Conservation (phyloP, 108 stramenopile genomes). For the Fragilaria crotonensis region DNA sequence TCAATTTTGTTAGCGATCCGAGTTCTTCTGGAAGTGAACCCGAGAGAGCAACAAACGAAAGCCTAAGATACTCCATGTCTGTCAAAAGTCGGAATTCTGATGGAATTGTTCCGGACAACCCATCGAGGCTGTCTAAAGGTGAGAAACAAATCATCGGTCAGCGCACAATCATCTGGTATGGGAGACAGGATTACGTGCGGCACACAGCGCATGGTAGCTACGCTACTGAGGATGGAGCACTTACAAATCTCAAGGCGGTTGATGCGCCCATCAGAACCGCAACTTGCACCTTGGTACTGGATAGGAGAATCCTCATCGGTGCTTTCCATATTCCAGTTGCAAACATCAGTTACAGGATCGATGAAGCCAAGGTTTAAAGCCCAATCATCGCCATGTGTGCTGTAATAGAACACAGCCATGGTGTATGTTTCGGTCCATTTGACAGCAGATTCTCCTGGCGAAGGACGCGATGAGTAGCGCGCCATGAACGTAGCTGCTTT, state of each 20-base stretch:
- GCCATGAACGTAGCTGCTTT: background rate
- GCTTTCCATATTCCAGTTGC: background rate
- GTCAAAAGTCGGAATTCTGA: background rate
- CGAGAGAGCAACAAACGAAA: background rate
- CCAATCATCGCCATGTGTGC: background rate
- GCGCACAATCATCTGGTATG: background rate
- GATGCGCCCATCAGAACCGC: background rate
- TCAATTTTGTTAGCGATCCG: background rate
- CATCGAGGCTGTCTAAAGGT: background rate
- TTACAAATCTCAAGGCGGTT: background rate
- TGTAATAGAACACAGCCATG: background rate
- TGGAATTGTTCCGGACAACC: background rate
- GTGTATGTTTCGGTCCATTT: background rate
- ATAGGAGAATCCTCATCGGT: background rate
- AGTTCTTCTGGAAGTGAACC: background rate
- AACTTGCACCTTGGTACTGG: background rate
- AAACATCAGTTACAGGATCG: background rate
- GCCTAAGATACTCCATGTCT: background rate
- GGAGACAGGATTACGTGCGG: background rate
- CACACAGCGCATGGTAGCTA: too few relatives aligned
- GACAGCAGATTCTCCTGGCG: background rate
- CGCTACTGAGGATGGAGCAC: background rate
- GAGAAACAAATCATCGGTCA: background rate
- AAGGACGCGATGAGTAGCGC: background rate
- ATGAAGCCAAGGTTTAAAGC: background rate